These are phyloP conservation scores for Penicillium sp. DNA, from an alignment of 2,329 filamentous ascomycete species.

Conservation along the genomic window DNA sequence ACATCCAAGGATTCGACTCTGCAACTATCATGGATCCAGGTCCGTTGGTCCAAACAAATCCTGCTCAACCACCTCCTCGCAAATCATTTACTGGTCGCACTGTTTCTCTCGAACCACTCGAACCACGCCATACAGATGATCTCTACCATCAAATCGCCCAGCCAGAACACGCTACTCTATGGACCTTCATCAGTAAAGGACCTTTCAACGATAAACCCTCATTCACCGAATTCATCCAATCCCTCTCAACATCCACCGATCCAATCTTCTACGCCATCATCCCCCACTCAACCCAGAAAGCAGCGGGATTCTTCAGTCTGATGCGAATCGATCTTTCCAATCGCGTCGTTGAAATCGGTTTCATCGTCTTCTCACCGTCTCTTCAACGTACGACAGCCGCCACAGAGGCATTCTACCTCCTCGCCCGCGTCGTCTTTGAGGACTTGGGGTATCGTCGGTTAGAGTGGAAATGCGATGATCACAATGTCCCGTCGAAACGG, in stretches of 20 bases:
- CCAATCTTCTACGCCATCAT: conserved; percentile 43
- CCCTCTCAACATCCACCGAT: conserved; percentile 24
- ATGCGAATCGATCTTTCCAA: conserved; percentile 47
- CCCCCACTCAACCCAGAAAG: conserved; percentile 15
- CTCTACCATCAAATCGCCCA: conserved; percentile 19
- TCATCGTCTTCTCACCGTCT: conserved; percentile 46
- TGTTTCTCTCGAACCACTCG: conserved; percentile 19
- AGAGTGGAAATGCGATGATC: conserved; percentile 58
- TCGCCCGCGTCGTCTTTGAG: conserved; percentile 50
- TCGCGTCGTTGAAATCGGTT: conserved; percentile 53
- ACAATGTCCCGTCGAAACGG: conserved; percentile 50
- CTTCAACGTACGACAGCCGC: conserved; percentile 51
- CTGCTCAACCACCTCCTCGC: conserved; percentile 8
- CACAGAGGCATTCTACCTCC: conserved; percentile 54
- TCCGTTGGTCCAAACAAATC: conserved; percentile 4
- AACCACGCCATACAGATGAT: conserved; percentile 15
- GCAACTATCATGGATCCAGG: conserved; percentile 5
- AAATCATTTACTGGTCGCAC: conserved; percentile 8
- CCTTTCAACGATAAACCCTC: conserved; percentile 27
- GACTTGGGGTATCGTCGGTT: conserved; percentile 51
- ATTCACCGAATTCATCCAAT: conserved; percentile 25
- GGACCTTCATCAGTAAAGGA: conserved; percentile 34
- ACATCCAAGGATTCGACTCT: neutral
- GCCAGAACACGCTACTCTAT: conserved; percentile 24
- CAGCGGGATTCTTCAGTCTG: conserved; percentile 21